A percentile compares a stretch with the other conserved stretches of the same genome.
These are phyloP conservation scores for Stemphylium vesicarium DNA, from an alignment of 2,329 filamentous ascomycete species.

Conservation along the genomic window DNA sequence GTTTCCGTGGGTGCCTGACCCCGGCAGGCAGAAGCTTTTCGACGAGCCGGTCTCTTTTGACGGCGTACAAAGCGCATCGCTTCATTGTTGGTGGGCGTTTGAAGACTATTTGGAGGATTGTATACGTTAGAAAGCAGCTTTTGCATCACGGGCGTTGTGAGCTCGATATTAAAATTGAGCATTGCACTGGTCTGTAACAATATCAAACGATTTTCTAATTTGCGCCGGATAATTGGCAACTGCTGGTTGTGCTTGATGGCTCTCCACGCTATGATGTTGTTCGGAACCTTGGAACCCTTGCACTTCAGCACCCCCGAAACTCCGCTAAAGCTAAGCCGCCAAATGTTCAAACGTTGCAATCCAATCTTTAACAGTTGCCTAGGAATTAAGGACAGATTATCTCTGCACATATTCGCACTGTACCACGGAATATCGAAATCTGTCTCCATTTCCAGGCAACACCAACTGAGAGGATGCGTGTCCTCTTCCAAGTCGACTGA, in stretches of 20 bases:
- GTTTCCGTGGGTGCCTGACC: background rate
- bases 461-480: conserved; percentile 33
- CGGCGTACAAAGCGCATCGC: conserved; percentile 12
- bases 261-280: conserved; percentile 5
- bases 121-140: conserved; percentile 42
- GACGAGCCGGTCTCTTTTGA: conserved; percentile 23
- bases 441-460: conserved; percentile 12
- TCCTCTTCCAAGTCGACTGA: conserved; percentile 31
- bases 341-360: conserved; percentile 12
- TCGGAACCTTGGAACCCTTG: conserved; percentile 7
- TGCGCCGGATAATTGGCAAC: background rate
- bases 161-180: conserved; percentile 23
- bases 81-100: conserved; percentile 27
- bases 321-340: conserved; percentile 17
- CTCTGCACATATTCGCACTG: background rate
- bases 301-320: conserved; percentile 21
- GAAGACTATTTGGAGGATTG: conserved; percentile 21
- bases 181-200: conserved; percentile 20
- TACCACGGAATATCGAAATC: background rate
- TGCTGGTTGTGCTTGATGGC: background rate
- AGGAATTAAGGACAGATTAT: conserved; percentile 2
- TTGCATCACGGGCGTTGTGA: conserved; percentile 41
- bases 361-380: background rate
- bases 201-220: conserved; percentile 10
- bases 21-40: background rate